These are phyloP conservation scores for Ascochyta rabiei DNA, from an alignment of 2,329 filamentous ascomycete species.

Conservation along the genomic window DNA sequence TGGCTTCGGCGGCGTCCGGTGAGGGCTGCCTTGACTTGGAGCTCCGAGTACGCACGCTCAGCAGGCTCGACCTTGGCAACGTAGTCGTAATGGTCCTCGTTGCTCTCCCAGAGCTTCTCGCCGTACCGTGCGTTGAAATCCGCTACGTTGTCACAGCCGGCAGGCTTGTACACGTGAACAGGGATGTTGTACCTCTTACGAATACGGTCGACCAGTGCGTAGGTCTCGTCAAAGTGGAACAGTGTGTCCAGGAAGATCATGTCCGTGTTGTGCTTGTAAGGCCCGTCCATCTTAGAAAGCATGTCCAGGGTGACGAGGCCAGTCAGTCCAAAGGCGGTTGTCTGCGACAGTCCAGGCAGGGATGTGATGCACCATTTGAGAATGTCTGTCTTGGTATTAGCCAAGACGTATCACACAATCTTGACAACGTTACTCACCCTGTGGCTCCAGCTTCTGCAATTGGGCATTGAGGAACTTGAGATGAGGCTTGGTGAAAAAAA, in stretches of 20 bases:
- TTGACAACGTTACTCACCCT: constrained; percentile 59
- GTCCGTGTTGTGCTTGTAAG: constrained; percentile 60
- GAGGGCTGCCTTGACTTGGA: constrained; percentile 87
- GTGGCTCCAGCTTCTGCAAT: constrained; percentile 82
- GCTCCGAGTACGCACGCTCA: constrained; percentile 84
- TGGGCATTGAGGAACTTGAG: constrained; percentile 90
- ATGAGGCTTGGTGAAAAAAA: constrained; percentile 87
- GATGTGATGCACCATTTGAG: constrained; percentile 90
- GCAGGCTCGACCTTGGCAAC: constrained; percentile 97
- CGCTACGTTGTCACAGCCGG: constrained; percentile 70
- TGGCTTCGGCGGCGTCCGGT: constrained; percentile 92
- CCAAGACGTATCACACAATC: constrained; percentile 1
- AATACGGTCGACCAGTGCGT: constrained; percentile 67
- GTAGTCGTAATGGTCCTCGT: constrained; percentile 93
- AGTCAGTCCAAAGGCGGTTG: constrained; percentile 58
- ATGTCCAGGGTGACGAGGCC: constrained; percentile 64
- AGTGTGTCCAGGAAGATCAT: constrained; percentile 62
- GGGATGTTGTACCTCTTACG: constrained; percentile 76
- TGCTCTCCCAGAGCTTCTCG: constrained; percentile 79
- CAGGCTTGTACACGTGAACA: constrained; percentile 89
- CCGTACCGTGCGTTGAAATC: constrained; percentile 87
- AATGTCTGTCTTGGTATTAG: constrained; percentile 65
- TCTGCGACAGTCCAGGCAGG: constrained; percentile 79
- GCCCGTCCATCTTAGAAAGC: constrained; percentile 74
- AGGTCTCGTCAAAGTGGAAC: constrained; percentile 59